These are phyloP conservation scores for Hemileia vastatrix DNA, from an alignment of 1,284 basidiomycete species.

Conservation along the genomic window DNA sequence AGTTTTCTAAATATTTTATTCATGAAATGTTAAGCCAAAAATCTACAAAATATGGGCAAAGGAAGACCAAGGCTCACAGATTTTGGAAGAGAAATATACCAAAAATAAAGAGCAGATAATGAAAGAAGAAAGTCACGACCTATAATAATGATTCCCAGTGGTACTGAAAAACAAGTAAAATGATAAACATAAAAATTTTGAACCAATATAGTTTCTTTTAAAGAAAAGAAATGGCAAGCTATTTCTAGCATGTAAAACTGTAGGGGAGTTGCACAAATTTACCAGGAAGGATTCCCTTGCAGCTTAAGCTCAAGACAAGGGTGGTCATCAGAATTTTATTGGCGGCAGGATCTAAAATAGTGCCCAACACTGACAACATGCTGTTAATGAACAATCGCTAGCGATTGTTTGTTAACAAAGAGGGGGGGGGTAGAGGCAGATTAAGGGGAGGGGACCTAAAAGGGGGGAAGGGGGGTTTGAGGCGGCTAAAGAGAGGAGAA, in stretches of 20 bases:
- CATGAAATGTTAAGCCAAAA: too few species aligned
- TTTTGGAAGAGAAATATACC: constrained; percentile 73
- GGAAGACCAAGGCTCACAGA: constrained; percentile 66
- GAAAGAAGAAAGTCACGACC: constrained; percentile 79
- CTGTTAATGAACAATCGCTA: too few species aligned
- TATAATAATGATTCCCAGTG: constrained; percentile 72
- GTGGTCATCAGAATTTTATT: constrained; percentile 95
- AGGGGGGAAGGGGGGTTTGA: too few species aligned
- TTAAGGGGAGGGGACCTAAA: too few species aligned
- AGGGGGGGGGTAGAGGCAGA: too few species aligned
- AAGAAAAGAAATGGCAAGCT: neutral
- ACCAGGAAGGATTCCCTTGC: constrained; percentile 79
- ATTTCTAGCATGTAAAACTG: neutral
- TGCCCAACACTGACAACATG: constrained; percentile 77
- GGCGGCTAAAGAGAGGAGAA: too few species aligned
- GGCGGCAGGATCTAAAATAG: constrained; percentile 89
- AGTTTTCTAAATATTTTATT: constrained; percentile 58
- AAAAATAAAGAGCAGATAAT: constrained; percentile 82
- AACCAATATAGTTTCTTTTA: neutral
- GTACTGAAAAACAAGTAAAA: constrained; percentile 51
- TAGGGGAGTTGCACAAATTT: constrained; percentile 24
- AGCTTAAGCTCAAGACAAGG: constrained; percentile 70
- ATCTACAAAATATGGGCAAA: too few species aligned
- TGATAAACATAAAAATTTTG: neutral
- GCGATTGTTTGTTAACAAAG: too few species aligned